Conservation (phyloP, 108 stramenopile genomes). For the Skeletonema marinoi region DNA sequence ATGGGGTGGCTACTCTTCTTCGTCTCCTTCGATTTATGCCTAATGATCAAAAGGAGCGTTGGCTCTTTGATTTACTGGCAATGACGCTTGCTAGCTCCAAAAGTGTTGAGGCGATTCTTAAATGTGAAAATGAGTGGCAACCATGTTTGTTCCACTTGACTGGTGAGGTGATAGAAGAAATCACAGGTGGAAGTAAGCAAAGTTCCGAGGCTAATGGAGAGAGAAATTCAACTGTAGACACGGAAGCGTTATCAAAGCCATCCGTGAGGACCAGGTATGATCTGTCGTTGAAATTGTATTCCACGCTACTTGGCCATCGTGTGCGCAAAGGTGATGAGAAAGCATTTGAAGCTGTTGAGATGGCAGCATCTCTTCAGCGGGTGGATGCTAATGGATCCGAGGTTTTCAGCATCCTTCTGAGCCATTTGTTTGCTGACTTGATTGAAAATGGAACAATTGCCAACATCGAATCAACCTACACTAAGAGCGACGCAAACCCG, state of each 20-base stretch:
- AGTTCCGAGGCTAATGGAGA: slow-evolving; percentile 3
- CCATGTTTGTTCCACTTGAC: slow-evolving; percentile 74
- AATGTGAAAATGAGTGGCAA: slow-evolving; percentile 75
- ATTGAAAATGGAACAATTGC: slow-evolving; percentile 68
- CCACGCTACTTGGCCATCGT: slow-evolving; percentile 69
- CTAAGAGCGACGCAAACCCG: slow-evolving; percentile 25
- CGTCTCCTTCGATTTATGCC: slow-evolving; percentile 78
- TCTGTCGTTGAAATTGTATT: slow-evolving; percentile 76
- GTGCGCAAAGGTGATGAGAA: slow-evolving; percentile 76
- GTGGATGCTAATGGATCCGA: slow-evolving; percentile 74
- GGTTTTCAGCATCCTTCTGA: slow-evolving; percentile 73
- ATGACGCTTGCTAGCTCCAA: slow-evolving; percentile 40
- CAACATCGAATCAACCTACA: slow-evolving; percentile 38
- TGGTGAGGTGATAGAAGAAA: slow-evolving; percentile 75
- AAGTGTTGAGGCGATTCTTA: slow-evolving; percentile 46
- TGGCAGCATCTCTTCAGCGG: slow-evolving; percentile 77
- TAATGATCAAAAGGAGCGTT: slow-evolving; percentile 56
- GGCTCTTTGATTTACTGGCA: slow-evolving; percentile 65
- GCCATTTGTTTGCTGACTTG: slow-evolving; percentile 74
- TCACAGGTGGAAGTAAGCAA: slow-evolving; percentile 18
- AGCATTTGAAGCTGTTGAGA: slow-evolving; percentile 68
- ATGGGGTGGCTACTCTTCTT: slow-evolving; percentile 60
- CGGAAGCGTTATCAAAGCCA: slow-evolving; percentile 34
- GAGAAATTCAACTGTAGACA: slow-evolving; percentile 15
- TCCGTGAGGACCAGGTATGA: slow-evolving; percentile 61